These are phyloP conservation scores for Phytophthora constricta DNA, from an alignment of 352 stramenopile species.

Conservation along the genomic window DNA sequence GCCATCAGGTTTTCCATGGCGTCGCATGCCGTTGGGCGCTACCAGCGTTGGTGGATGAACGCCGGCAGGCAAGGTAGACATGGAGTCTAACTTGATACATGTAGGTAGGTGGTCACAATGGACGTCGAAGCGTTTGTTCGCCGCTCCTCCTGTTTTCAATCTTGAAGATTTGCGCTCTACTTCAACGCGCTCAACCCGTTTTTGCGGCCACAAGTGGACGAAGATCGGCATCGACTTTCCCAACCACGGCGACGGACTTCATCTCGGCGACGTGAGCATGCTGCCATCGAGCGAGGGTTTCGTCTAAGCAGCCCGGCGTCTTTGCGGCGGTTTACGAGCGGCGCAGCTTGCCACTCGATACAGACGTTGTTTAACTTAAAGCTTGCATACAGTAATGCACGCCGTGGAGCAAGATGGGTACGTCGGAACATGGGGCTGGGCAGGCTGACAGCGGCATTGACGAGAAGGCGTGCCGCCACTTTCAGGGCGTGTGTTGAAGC, in stretches of 20 bases:
- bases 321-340: not conserved
- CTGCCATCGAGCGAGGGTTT: not conserved
- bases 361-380: not conserved
- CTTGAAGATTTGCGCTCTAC: not conserved
- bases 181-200: slow-evolving; percentile 1
- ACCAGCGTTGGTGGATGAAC: too few relatives aligned
- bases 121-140: not conserved
- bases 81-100: too few relatives aligned
- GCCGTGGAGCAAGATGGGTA: not conserved
- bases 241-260: too few relatives aligned
- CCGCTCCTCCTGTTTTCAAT: not conserved
- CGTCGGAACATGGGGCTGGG: slow-evolving; percentile 5
- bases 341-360: not conserved
- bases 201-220: not conserved
- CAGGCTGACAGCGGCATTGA: not conserved
- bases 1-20: not conserved
- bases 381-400: not conserved
- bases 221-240: not conserved
- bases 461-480: not conserved
- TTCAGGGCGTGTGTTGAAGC: not conserved
- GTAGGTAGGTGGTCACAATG: too few relatives aligned
- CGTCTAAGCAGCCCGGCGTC: not conserved
- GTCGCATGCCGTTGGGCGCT: too few relatives aligned
- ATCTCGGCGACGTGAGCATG: not conserved
- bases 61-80: too few relatives aligned